Percentiles rank a stretch among this genome's conserved stretches.
These are phyloP conservation scores for Kodamaea arcana DNA, from an alignment of 1,139 yeast genomes.

Conservation along the genomic window DNA sequence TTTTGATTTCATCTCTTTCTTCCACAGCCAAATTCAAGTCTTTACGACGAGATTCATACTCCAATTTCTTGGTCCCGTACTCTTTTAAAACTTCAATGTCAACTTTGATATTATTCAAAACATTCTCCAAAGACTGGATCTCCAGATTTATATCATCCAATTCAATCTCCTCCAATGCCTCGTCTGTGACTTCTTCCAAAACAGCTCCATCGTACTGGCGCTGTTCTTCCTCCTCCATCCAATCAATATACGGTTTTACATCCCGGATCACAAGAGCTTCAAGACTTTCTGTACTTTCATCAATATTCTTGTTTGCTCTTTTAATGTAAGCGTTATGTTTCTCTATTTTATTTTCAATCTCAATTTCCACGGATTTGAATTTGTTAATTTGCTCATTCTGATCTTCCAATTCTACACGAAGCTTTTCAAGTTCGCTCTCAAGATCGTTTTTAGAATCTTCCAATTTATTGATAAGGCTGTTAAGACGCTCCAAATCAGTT, in stretches of 20 bases:
- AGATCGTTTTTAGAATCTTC: constrained; percentile 28
- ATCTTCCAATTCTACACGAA: constrained; percentile 47
- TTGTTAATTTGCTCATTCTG: constrained; percentile 53
- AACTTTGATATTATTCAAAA: constrained; percentile 54
- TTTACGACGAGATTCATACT: constrained; percentile 56
- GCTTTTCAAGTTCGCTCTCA: constrained; percentile 32
- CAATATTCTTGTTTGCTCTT: constrained; percentile 37
- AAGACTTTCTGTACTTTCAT: constrained; percentile 35
- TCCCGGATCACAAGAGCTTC: constrained; percentile 48
- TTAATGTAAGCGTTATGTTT: constrained; percentile 44
- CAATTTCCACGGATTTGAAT: constrained; percentile 66
- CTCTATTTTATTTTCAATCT: constrained; percentile 61
- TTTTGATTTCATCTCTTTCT: constrained; percentile 63
- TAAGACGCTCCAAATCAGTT: constrained; percentile 30
- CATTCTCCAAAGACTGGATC: constrained; percentile 53
- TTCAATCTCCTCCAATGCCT: constrained; percentile 51
- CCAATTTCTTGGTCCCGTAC: constrained; percentile 64
- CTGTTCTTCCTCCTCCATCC: constrained; percentile 44
- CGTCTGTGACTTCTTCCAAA: constrained; percentile 44
- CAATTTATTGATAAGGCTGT: constrained; percentile 20
- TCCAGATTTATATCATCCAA: constrained; percentile 47
- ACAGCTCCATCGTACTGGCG: constrained; percentile 30
- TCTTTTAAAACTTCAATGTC: constrained; percentile 77
- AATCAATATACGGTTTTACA: constrained; percentile 43
- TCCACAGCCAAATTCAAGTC: constrained; percentile 68